Percentiles rank a stretch among this genome's conserved stretches.
These are phyloP conservation scores for Medicago lupulina DNA, from an alignment of 306 rosid species.

Conservation along the genomic window DNA sequence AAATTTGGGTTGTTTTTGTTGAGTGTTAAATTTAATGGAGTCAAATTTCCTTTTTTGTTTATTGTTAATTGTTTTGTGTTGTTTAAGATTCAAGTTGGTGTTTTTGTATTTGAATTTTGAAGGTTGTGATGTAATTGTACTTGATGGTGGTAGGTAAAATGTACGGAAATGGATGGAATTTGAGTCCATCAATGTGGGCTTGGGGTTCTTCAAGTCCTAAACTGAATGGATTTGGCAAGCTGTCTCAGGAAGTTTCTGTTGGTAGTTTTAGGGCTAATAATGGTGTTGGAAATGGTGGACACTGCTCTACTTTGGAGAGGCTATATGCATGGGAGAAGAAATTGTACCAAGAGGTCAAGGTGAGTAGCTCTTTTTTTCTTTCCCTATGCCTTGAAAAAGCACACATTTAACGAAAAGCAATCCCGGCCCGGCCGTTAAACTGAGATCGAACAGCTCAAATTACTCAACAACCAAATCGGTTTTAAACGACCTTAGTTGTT, in stretches of 20 bases:
- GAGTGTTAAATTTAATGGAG: not conserved
- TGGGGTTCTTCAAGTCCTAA: constrained; percentile 81
- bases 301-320: constrained; percentile 85
- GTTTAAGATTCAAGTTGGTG: constrained; percentile 7
- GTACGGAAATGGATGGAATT: constrained; percentile 70
- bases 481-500: not conserved
- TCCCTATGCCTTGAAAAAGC: not conserved
- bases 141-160: constrained; percentile 62
- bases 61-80: not conserved
- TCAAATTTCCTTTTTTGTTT: not conserved
- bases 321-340: constrained; percentile 96
- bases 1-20: not conserved
- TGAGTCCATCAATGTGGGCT: constrained; percentile 71
- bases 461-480: not conserved
- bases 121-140: constrained; percentile 29
- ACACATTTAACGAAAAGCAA: not conserved
- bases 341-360: constrained; percentile 90
- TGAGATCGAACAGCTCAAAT: not conserved
- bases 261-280: constrained; percentile 52
- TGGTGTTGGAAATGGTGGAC: constrained; percentile 58
- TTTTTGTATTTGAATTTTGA: constrained; percentile 21
- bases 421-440: not conserved
- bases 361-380: constrained; percentile 38
- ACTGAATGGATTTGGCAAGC: constrained; percentile 57
- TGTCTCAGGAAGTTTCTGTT: constrained; percentile 47